phyloP scores from a whole-genome alignment of 169 alveolate species.

The Babesia bigemina region DNA sequence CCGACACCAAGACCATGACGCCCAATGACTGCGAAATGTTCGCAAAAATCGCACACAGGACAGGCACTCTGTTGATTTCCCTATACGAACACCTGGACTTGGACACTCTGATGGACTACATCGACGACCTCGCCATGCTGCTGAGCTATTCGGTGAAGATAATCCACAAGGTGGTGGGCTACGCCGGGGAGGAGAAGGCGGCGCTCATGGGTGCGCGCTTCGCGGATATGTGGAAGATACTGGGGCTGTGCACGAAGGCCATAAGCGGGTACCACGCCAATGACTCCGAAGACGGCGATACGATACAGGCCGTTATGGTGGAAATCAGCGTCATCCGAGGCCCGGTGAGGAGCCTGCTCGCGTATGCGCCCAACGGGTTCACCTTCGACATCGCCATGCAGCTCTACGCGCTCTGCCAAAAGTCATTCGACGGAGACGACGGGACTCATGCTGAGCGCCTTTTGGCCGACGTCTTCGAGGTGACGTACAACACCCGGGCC shows the following conservation, averaged over 20 bases:
- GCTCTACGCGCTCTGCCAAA: slow-evolving; percentile 28
- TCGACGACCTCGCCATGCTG: slow-evolving; percentile 32
- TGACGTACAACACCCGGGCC: slow-evolving; percentile 21
- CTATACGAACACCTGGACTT: slow-evolving; percentile 27
- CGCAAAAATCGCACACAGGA: slow-evolving; percentile 15
- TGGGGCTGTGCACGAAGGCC: slow-evolving; percentile 24
- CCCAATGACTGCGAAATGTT: slow-evolving; percentile 33
- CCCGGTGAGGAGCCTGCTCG: slow-evolving; percentile 43
- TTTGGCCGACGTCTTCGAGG: slow-evolving; percentile 28
- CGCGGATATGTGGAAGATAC: slow-evolving; percentile 22
- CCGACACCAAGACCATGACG: slow-evolving; percentile 22
- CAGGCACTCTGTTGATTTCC: neutral
- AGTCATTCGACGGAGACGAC: slow-evolving; percentile 4
- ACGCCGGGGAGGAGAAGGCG: slow-evolving; percentile 34
- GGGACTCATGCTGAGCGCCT: slow-evolving; percentile 29
- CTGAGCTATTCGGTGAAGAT: slow-evolving; percentile 32
- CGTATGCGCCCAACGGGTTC: slow-evolving; percentile 41
- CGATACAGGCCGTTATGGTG: slow-evolving; percentile 10
- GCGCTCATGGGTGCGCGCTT: slow-evolving; percentile 36
- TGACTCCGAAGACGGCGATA: neutral
- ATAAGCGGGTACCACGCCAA: slow-evolving; percentile 10
- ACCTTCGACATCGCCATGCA: slow-evolving; percentile 29
- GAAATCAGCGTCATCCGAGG: slow-evolving; percentile 28
- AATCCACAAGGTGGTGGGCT: slow-evolving; percentile 17
- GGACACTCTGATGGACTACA: slow-evolving; percentile 33